Percentiles rank a stretch among this genome's conserved stretches.
Evolutionary conservation across 2,329 filamentous ascomycete genomes (phyloP).

Genomic region (Exserohilum rostratum): DNA sequence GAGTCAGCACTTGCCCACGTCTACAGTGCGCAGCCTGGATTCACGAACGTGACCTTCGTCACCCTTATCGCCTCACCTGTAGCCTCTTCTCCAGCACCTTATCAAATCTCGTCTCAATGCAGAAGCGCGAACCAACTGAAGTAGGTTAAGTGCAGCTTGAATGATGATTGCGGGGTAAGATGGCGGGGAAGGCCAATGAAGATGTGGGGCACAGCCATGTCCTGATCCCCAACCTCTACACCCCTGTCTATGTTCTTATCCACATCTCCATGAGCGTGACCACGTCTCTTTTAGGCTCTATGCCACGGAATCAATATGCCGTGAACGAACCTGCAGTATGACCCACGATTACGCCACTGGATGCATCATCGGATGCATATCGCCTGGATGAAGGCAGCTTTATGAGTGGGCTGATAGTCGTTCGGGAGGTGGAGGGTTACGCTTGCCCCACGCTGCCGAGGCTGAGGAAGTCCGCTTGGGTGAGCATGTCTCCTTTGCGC

Average conservation of each 20-base stretch:
- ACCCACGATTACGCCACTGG: not conserved
- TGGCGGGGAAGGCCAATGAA: slow-evolving; percentile 22
- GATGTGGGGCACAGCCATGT: slow-evolving; percentile 30
- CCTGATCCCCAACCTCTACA: slow-evolving; percentile 4
- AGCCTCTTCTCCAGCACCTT: not conserved
- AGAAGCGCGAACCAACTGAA: not conserved
- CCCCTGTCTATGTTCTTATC: slow-evolving; percentile 21
- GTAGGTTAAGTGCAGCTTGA: slow-evolving; percentile 5
- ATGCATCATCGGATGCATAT: slow-evolving; percentile 14
- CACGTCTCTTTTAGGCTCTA: not conserved
- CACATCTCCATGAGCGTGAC: slow-evolving; percentile 5
- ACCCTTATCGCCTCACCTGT: not conserved
- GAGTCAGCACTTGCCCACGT: not conserved
- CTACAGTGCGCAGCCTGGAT: not conserved
- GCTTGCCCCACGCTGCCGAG: slow-evolving; percentile 18
- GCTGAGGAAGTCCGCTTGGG: slow-evolving; percentile 5
- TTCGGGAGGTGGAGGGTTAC: slow-evolving; percentile 11
- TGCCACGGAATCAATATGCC: slow-evolving; percentile 10
- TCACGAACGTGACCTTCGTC: not conserved
- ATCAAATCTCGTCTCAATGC: not conserved
- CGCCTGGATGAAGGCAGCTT: slow-evolving; percentile 14
- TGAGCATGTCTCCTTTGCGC: not conserved
- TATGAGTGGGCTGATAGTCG: not conserved
- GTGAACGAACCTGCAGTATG: slow-evolving; percentile 4
- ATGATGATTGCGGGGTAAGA: slow-evolving; percentile 27